These are phyloP conservation scores for Grigorovia jiainica DNA, from an alignment of 805 yeast species.

Conservation along the genomic window DNA sequence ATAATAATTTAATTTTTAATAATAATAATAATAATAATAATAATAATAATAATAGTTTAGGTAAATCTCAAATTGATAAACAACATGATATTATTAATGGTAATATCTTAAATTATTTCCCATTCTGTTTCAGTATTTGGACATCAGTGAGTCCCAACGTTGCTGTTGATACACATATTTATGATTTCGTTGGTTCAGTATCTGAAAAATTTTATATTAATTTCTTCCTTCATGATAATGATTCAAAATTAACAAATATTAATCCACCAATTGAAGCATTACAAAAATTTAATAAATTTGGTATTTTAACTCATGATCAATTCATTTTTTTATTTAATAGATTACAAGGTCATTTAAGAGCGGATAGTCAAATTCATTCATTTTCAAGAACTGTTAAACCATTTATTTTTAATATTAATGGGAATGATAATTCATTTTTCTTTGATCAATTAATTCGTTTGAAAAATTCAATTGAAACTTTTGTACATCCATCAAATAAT, in stretches of 20 bases:
- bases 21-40: neutral
- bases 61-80: no score
- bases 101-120: constrained; percentile 46
- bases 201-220: constrained; percentile 38
- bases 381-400: constrained; percentile 41
- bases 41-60: constrained; percentile 4
- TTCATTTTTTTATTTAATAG: constrained; percentile 50
- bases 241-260: neutral
- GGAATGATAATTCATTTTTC: constrained; percentile 37
- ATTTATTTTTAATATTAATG: constrained; percentile 49
- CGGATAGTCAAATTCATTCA: constrained; percentile 32
- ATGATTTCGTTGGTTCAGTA: constrained; percentile 55
- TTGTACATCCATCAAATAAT: constrained; percentile 82
- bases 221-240: constrained; percentile 14
- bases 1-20: neutral
- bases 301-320: constrained; percentile 59
- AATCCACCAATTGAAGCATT: neutral
- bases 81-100: constrained; percentile 27
- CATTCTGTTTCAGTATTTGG: constrained; percentile 70
- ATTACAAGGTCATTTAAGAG: constrained; percentile 34
- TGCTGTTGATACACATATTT: constrained; percentile 52
- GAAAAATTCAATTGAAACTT: constrained; percentile 62
- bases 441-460: constrained; percentile 45
- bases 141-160: constrained; percentile 38
- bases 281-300: constrained; percentile 47